Evolutionary conservation across 306 rosid species (phyloP), one percentile per base, ranked within the genome.

Genomic region (Gillenia trifoliata): DNA sequence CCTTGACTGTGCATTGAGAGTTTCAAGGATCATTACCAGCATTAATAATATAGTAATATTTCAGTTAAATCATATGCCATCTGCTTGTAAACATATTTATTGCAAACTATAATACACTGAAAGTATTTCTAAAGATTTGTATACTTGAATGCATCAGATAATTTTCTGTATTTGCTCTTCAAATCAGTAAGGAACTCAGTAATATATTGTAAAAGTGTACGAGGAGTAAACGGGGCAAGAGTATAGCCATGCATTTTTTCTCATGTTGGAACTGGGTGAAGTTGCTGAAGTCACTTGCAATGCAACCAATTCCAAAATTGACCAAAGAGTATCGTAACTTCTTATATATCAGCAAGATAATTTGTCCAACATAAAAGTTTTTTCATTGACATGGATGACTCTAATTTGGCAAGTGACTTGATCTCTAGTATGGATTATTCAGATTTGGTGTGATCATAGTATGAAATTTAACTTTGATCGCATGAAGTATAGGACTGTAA

Each of bases 1-100:
- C 81, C 96, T 87, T 6, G 99, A 90, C 99, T 94, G 85, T 11
- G 22, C 76, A 72, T 54, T 9, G 74, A 54, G 13, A 30, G 20
- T 70, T 52, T n/a, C 34, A 52, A 23, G 25, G 36, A 56, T 56
- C 23, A 56, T 16, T 25, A 23, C 65, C 54, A 71, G 38, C 17
- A 22, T 71, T 71, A 34, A 26, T 71, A 33, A 64, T 70, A 33
- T 7, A 13, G 50, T 52, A 26, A 54, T 54, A 33, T n/a, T 36
- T 11, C 15, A 50, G 55, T 30, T 29, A 4, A 25, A 30, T 69
- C 61, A 49, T 50, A 75, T 57, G 34, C 69, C 63, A 11, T 31
- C 11, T 59, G 26, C 43, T 2, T 60, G 29, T 38, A 29, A 28
- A 68, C 55, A 11, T 16, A 26, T 43, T 28, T 68, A 54, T 52